Base-by-base conservation (phyloP, 805 yeast species). In the Metschnikowia continentalis region DNA sequence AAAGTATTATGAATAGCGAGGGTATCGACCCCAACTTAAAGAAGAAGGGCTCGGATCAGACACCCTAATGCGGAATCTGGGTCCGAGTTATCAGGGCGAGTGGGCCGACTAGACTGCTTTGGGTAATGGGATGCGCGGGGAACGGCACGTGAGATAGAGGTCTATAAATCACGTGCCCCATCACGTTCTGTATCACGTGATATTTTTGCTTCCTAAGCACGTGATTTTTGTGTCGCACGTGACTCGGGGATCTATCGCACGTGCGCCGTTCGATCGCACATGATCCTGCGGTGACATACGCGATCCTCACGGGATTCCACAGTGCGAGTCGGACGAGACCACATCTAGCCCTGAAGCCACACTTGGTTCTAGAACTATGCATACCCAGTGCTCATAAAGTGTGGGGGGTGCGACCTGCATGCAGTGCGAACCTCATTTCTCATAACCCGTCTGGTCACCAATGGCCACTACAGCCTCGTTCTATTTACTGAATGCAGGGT, bases 41-140 rank as follows among this genome's bases (percentile, higher is more conserved):
- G 23, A 30, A 33, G 37, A n/a, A 26, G 32, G 15, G 32, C 42
- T 20, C 48, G 58, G 58, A 55, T 51, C 53, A 19, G 40, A n/a
- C 30, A 33, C 14, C 58, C 51, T 26, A 17, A 47, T 44, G 8
- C 35, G 52, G 58, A 15, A 54, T 15, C 33, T 42, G 11, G 5
- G 17, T 32, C 48, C 57, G 57, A 35, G 20, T 32, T 42, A 42
- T 33, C 46, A 20, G 38, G 30, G 20, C 26, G 20, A 32, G 13
- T 41, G 30, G 19, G 36, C 37, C 20, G 17, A 17, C 20, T 2
- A 2, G 32, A 10, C 7, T 32, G 46, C 10, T 42, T 32, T 19
- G 30, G 37, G 46, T 13, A 5, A 20, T 5, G 30, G 20, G 36
- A 32, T 41, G 46, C 46, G 45, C 37, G 10, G 26, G 6, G 15